These are phyloP conservation scores for Pachyrhizus erosus DNA, from an alignment of 306 rosid genomes.

Conservation along the genomic window DNA sequence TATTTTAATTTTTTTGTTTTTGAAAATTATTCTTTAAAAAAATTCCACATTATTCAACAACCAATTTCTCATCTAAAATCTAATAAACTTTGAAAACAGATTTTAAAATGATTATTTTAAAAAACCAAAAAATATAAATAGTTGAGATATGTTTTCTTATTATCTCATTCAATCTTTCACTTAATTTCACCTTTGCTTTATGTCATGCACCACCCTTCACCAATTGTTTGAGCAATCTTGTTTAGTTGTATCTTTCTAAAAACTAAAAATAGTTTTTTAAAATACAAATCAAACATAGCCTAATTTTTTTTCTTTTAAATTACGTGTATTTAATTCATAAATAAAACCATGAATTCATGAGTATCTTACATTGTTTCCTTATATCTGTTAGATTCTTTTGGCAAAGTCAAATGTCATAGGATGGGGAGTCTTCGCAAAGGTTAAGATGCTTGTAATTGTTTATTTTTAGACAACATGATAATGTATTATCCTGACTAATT, in stretches of 20 bases:
- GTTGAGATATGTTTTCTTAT: not conserved
- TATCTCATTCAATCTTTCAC: not conserved
- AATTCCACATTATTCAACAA: not conserved
- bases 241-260: not conserved
- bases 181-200: not conserved
- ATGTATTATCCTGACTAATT: conserved; percentile 39
- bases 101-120: not conserved
- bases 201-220: not conserved
- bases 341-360: conserved; percentile 2
- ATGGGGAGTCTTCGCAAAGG: conserved; percentile 98
- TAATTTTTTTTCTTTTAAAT: conserved; percentile 7
- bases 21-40: not conserved
- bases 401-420: conserved; percentile 82
- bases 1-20: not conserved
- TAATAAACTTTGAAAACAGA: not conserved
- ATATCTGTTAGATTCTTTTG: conserved; percentile 70
- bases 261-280: not conserved
- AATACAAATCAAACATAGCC: not conserved
- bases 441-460: conserved; percentile 29
- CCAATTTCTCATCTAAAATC: not conserved
- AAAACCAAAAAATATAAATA: not conserved
- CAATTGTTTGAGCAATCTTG: not conserved
- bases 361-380: conserved; percentile 22
- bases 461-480: not conserved
- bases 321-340: conserved; percentile 24